Evolutionary conservation across 1,284 basidiomycete species (phyloP), one percentile per base, ranked within the genome.

Genomic region (Rhodotorula sp.): DNA sequence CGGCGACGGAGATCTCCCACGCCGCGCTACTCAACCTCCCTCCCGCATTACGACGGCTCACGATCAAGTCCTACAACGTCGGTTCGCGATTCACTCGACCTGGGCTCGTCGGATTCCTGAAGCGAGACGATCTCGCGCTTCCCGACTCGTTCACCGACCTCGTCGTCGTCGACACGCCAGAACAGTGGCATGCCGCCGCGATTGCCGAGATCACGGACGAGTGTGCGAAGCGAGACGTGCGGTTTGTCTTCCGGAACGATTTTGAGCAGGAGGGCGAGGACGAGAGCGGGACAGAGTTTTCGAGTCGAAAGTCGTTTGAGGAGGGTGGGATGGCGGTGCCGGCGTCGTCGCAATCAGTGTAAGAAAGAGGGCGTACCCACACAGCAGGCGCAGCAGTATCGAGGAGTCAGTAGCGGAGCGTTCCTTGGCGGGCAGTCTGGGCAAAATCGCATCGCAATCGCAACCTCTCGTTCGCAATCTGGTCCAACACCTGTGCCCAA

Each of bases 211-310:
- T 56, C 17, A n/a, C 10, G 32, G 2, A 7, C 30, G 5, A 9
- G 46, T 30, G 55, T 8, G 11, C 13, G n/a, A n/a, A n/a, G 11
- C n/a, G 54, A 6, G 62, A 46, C 24, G 62, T 63, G 13, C 11
- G 19, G 24, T 63, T 56, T n/a, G n/a, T 13, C n/a, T 49, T 63
- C 44, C 48, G 17, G 44, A 20, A 34, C 46, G 62, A 63, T 22
- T 63, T 56, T 24, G 62, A 63, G 62, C 46, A 63, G 30, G 62
- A 63, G 27, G 46, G 57, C 17, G 19, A 36, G 19, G 54, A 39
- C 22, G 24, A 46, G 54, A 51, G 47, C 46, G 30, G 17, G 54
- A 47, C 24, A 4, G 48, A 27, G 48, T 49, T 24, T 10, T n/a
- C 24, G 9, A 27, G 48, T n/a, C 9, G 22, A 10, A 27, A 49